phyloP scores from a whole-genome alignment of 768 basidiomycete genomes.

The Suillus brevipes region DNA sequence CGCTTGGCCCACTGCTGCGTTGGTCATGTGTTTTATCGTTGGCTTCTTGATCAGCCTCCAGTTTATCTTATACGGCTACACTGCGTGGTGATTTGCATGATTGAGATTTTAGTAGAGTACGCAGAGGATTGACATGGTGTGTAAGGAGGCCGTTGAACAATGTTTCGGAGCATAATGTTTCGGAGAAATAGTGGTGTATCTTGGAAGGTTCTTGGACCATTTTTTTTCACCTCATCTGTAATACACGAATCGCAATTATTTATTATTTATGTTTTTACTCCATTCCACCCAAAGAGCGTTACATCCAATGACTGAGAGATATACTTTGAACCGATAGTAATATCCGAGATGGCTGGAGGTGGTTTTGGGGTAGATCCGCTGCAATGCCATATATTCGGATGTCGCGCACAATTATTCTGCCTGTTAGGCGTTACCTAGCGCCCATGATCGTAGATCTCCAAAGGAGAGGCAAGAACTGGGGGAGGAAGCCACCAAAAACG shows the following conservation, averaged over 20 bases:
- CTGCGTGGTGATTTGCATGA: slow-evolving; percentile 21
- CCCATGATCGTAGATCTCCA: neutral
- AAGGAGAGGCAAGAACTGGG: neutral
- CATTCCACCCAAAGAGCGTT: neutral
- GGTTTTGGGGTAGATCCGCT: neutral
- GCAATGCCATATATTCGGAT: neutral
- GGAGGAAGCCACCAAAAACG: neutral
- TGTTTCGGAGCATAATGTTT: neutral
- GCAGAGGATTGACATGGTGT: slow-evolving; percentile 18
- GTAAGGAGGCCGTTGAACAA: neutral
- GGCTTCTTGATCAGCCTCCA: slow-evolving; percentile 64
- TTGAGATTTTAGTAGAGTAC: slow-evolving; percentile 9
- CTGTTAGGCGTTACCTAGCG: neutral
- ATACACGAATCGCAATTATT: neutral
- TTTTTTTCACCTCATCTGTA: neutral
- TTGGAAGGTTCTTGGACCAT: neutral
- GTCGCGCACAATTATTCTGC: neutral
- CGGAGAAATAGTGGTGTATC: neutral
- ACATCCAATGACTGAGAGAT: neutral
- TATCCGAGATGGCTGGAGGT: neutral
- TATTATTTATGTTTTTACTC: neutral
- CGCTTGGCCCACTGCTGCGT: slow-evolving; percentile 62
- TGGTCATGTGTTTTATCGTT: slow-evolving; percentile 55
- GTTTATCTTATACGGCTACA: slow-evolving; percentile 56
- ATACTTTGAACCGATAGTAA: neutral